Conservation (phyloP, 2,329 filamentous ascomycete species). For the Hypoxylon sp. region DNA sequence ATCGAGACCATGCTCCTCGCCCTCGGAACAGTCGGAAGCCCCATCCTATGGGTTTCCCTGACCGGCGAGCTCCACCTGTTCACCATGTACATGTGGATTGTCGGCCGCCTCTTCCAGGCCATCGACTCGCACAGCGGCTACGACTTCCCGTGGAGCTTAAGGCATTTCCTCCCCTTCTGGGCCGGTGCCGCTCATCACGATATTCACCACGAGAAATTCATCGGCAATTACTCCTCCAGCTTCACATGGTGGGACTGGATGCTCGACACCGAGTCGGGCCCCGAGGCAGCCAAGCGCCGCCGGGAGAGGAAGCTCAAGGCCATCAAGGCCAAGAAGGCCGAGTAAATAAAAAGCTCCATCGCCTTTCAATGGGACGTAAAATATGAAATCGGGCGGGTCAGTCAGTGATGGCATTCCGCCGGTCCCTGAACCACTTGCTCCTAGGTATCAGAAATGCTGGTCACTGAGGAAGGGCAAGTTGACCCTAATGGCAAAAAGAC, state of each 20-base stretch:
- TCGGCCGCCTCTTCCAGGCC: slow-evolving; percentile 93
- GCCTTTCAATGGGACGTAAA: slow-evolving; percentile 15
- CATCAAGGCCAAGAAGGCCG: slow-evolving; percentile 77
- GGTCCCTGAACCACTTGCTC: slow-evolving; percentile 21
- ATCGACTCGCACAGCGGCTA: slow-evolving; percentile 98
- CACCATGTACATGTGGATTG: slow-evolving; percentile 98
- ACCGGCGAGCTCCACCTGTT: slow-evolving; percentile 92
- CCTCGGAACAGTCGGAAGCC: slow-evolving; percentile 84
- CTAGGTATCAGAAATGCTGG: slow-evolving; percentile 41
- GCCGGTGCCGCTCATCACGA: slow-evolving; percentile 97
- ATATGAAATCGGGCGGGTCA: slow-evolving; percentile 21
- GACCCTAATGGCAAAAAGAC: slow-evolving; percentile 19
- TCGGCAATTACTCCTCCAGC: slow-evolving; percentile 97
- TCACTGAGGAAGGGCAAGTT: slow-evolving; percentile 35
- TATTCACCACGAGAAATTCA: slow-evolving; percentile 97
- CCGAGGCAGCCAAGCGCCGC: slow-evolving; percentile 87
- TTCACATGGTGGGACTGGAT: slow-evolving; percentile 99
- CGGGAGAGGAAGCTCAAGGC: slow-evolving; percentile 81
- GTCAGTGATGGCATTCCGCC: slow-evolving; percentile 18
- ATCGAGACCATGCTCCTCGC: slow-evolving; percentile 97
- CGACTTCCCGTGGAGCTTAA: slow-evolving; percentile 97
- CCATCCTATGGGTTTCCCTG: slow-evolving; percentile 85
- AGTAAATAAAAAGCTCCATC: slow-evolving; percentile 62
- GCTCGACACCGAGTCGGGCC: slow-evolving; percentile 92
- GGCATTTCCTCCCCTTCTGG: slow-evolving; percentile 98